Evolutionary conservation across 78 protist genomes (phyloP), one percentile per base, ranked within the genome.

Genomic region (Isochrysis galbana): DNA sequence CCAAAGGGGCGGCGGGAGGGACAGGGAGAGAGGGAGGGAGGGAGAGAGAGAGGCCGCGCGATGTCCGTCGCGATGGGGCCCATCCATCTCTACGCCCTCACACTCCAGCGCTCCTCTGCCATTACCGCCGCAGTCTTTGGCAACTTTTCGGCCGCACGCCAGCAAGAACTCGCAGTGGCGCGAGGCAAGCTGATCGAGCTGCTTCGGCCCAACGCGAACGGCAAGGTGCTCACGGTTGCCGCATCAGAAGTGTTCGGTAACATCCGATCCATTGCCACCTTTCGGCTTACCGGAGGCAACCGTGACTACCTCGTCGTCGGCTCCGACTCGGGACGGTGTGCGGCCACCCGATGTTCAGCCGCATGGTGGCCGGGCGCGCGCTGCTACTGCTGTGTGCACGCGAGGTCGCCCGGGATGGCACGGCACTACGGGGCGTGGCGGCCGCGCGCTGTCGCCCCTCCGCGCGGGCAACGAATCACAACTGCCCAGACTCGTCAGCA

Each of bases 251-350:
- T 92, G 42, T 98, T 98, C 95, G 99, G 99, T 25, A 32, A 95
- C 32, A 92, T 98, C 42, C 88, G 99, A 44, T 92, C 98, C 11
- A 89, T 98, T 26, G 86, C 55, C 23, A 94, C 99, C 36, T 98
- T 97, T 93, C 94, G 99, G 34, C 94, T 98, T 82, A 93, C 97
- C 22, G 98, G 98, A 4, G 74, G 88, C 87, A 90, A 38, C 38
- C 86, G 69, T 67, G 99, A 99, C 93, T 96, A 97, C 92, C 38
- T 99, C 29, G 92, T 98, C n/a, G 94, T 99, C 45, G 99, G 99
- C 42, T 82, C 97, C 0, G 99, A 99, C 92, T 90, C 97, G 4
- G 99, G 99, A 25, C n/a, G n/a, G n/a, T n/a, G n/a, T n/a, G n/a
- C n/a, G n/a, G n/a, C n/a, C n/a, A n/a, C n/a, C n/a, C n/a, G n/a